Evolutionary conservation across 345 rosid genomes (phyloP).

Genomic region (Lagerstroemia speciosa): DNA sequence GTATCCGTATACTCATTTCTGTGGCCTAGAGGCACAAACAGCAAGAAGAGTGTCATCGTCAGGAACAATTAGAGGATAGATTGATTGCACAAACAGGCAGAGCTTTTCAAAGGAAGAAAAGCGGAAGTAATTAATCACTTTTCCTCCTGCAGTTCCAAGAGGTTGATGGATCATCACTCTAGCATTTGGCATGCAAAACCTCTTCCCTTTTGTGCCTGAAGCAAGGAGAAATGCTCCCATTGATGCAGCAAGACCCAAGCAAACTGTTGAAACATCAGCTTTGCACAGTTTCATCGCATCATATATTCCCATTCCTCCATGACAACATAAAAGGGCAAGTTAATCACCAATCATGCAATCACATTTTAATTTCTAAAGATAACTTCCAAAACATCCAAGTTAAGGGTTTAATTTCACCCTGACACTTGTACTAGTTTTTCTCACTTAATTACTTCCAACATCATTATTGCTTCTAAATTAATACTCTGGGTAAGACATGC

Average conservation of each 20-base stretch:
- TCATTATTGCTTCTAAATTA: neutral
- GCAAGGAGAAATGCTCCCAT: constrained; percentile 92
- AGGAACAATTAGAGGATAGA: neutral
- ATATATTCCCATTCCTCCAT: constrained; percentile 84
- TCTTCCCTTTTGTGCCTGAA: constrained; percentile 83
- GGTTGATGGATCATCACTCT: constrained; percentile 95
- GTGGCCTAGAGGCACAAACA: constrained; percentile 44
- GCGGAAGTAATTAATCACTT: constrained; percentile 30
- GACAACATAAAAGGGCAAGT: constrained; percentile 9
- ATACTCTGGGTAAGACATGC: neutral
- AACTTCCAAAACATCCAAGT: neutral
- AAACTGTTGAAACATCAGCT: constrained; percentile 93
- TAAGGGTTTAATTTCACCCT: neutral
- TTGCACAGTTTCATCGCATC: constrained; percentile 94
- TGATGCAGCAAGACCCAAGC: constrained; percentile 89
- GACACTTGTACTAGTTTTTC: neutral
- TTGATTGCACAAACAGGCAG: neutral
- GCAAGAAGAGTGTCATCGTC: neutral
- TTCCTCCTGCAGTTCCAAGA: constrained; percentile 81
- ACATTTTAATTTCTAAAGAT: neutral
- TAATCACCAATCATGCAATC: neutral
- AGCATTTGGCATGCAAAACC: constrained; percentile 92
- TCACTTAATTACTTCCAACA: neutral
- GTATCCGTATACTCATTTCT: constrained; percentile 55
- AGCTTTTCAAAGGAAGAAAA: neutral